Conservation (phyloP, 768 basidiomycete genomes). For the Exsudoporus frostii region DNA sequence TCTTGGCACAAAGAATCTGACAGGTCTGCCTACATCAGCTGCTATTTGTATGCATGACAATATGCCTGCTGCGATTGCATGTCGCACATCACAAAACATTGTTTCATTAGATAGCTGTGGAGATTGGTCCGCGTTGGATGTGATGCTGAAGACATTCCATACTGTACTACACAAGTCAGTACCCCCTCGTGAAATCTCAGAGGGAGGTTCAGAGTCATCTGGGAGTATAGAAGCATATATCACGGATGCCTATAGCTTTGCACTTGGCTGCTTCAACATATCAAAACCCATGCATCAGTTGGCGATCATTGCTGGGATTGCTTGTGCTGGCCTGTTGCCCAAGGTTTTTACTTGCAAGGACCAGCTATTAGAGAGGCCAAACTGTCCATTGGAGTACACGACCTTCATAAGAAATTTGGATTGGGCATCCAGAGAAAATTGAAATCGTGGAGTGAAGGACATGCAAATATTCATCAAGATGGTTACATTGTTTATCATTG, state of each 20-base stretch:
- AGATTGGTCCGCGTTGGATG: background rate
- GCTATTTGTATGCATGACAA: background rate
- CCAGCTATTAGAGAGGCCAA: background rate
- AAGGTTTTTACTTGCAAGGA: background rate
- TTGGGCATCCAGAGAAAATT: background rate
- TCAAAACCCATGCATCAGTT: background rate
- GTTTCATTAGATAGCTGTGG: background rate
- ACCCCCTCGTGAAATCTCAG: background rate
- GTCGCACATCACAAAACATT: background rate
- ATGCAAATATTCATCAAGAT: too few relatives aligned
- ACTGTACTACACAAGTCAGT: background rate
- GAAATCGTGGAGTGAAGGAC: background rate
- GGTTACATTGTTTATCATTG: too few relatives aligned
- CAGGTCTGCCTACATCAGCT: background rate
- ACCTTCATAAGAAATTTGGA: background rate
- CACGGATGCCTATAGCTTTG: background rate
- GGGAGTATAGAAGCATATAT: background rate
- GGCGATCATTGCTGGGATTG: background rate
- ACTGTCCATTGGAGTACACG: background rate
- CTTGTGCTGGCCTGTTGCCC: background rate
- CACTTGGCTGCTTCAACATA: background rate
- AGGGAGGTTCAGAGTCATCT: too few relatives aligned
- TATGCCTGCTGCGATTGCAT: background rate
- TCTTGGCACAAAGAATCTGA: background rate
- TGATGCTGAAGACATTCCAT: background rate